Base-by-base conservation (phyloP, 257 asterid genomes). In the Jacaranda copaia region DNA sequence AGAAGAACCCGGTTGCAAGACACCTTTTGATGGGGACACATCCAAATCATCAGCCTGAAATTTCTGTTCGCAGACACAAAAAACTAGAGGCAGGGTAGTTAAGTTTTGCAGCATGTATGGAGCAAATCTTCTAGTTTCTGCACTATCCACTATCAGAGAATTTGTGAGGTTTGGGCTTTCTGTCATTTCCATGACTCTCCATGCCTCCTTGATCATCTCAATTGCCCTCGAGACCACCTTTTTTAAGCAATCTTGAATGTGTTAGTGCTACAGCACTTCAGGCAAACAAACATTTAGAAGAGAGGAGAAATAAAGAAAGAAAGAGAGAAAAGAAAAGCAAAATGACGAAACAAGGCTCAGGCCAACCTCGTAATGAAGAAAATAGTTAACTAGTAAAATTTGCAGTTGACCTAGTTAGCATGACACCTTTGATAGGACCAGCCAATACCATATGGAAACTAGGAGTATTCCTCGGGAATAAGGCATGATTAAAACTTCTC, bases 41-140 rank as follows among this genome's bases (percentile, higher is more conserved):
- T 82, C 89, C 81, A 85, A 74, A 75, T 86, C 88, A 88, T 85
- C 86, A 68, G 88, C 83, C 57, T 79, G 86, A 81, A 77, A 86
- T 80, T 80, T 84, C 84, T 80, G 82, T 77, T 82, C 83, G 82
- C 90, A 90, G 80, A 91, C 88, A 78, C 70, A 72, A 76, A 88
- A 92, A 62, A 86, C 74, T 67, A 95, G 84, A 78, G 99, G 99
- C 82, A 93, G 79, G 5, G 97, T 88, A 75, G 99, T 93, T 77
- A 93, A 82, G 82, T 95, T 95, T 67, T 95, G 98, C 72, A 95
- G 86, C 84, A 93, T 76, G 84, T 95, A 95, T 1, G 99, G 99
- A 84, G 96, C 96, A 68, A 89, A 87, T 84, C 93, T 87, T 81
- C 88, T 70, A 11, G 87, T 53, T 66, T 87, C 89, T 68, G 90